Evolutionary conservation across 2,329 filamentous ascomycete species (phyloP).

Genomic region (Proliferodiscus dingleyae): DNA sequence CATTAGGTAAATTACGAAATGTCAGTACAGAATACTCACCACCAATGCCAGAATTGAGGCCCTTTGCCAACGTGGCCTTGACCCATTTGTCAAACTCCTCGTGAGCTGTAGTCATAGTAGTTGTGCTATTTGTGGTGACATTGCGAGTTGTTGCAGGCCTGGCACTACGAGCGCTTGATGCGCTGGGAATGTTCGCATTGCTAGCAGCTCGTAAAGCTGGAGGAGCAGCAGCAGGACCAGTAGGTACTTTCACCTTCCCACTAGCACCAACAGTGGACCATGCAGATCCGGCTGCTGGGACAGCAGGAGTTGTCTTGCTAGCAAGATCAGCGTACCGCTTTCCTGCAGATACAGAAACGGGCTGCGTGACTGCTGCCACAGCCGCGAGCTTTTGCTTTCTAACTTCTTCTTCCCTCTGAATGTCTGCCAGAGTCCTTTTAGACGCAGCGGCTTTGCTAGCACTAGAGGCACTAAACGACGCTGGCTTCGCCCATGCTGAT

Average conservation of each 20-base stretch:
- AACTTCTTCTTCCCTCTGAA: constrained; percentile 91
- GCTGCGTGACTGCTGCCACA: constrained; percentile 38
- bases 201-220: constrained; percentile 36
- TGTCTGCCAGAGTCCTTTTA: constrained; percentile 93
- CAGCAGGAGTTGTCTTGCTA: constrained; percentile 57
- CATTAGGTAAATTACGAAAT: constrained; percentile 30
- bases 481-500: constrained; percentile 45
- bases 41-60: constrained; percentile 63
- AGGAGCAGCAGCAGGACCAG: constrained; percentile 46
- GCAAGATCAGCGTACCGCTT: constrained; percentile 96
- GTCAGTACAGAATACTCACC: constrained; percentile 41
- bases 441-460: constrained; percentile 32
- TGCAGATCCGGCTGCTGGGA: constrained; percentile 49
- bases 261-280: constrained; percentile 96
- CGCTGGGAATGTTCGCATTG: constrained; percentile 18
- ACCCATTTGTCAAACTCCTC: constrained; percentile 97
- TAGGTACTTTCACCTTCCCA: constrained; percentile 80
- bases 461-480: constrained; percentile 35
- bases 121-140: constrained; percentile 39
- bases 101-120: constrained; percentile 49
- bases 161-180: constrained; percentile 32
- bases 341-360: constrained; percentile 44
- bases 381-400: constrained; percentile 66
- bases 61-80: constrained; percentile 69
- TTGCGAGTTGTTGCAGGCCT: constrained; percentile 51